phyloP scores from a whole-genome alignment of 2,329 filamentous ascomycete species.

The Aureobasidium sp. region DNA sequence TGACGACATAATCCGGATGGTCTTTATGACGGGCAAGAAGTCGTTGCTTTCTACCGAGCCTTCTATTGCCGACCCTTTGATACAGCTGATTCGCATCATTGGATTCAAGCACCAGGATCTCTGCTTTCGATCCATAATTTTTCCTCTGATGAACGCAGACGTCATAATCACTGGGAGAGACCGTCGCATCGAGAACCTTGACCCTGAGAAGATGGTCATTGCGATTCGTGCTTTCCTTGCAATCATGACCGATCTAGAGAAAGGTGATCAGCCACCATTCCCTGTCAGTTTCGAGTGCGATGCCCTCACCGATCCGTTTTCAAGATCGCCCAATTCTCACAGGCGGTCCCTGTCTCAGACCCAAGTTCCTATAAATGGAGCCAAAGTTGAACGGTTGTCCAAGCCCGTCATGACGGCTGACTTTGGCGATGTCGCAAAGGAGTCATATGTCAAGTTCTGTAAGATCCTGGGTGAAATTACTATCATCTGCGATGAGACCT shows the following conservation, averaged over 20 bases:
- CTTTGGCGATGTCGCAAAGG: conserved; percentile 68
- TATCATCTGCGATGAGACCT: conserved; percentile 91
- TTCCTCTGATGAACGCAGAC: conserved; percentile 78
- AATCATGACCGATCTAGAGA: conserved; percentile 89
- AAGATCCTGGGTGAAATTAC: conserved; percentile 94
- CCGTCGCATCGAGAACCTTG: conserved; percentile 80
- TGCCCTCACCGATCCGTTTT: conserved; percentile 34
- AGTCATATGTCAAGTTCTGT: conserved; percentile 86
- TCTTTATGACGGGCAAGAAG: conserved; percentile 73
- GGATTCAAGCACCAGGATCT: conserved; percentile 91
- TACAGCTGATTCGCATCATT: conserved; percentile 89
- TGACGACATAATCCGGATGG: conserved; percentile 79
- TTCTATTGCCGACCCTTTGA: conserved; percentile 78
- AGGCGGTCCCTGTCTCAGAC: conserved; percentile 29
- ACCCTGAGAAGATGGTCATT: conserved; percentile 95
- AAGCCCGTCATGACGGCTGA: conserved; percentile 52
- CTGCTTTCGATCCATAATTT: conserved; percentile 88
- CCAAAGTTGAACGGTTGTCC: conserved; percentile 60
- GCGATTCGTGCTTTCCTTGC: conserved; percentile 90
- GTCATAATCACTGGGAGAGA: conserved; percentile 54
- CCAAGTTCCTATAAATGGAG: conserved; percentile 29
- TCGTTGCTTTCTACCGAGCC: conserved; percentile 76
- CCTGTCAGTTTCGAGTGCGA: conserved; percentile 57
- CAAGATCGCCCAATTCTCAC: conserved; percentile 29
- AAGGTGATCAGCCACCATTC: conserved; percentile 76